Conservation (phyloP, 495 filamentous ascomycete species). For the Cercophora scortea region DNA sequence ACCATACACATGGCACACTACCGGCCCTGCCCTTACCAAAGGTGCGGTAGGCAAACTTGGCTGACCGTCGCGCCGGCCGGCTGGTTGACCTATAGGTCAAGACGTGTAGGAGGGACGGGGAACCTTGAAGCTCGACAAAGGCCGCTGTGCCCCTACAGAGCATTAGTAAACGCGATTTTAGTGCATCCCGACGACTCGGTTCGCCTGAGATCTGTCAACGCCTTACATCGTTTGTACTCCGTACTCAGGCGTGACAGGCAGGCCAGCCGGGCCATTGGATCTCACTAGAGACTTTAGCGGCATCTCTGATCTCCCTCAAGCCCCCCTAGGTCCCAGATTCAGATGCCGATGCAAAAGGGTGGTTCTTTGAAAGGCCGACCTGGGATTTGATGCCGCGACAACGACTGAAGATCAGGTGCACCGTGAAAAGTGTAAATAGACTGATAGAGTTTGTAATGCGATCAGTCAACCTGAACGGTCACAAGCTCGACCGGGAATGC, state of each 20-base stretch:
- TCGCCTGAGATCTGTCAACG: neutral
- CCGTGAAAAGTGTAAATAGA: too few relatives aligned
- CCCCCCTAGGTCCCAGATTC: neutral
- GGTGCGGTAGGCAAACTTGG: neutral
- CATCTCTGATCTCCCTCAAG: neutral
- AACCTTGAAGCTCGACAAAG: neutral
- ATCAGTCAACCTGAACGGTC: too few relatives aligned
- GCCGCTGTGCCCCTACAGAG: neutral
- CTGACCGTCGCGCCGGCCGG: neutral
- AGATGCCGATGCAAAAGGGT: too few relatives aligned
- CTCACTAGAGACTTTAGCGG: neutral
- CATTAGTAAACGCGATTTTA: neutral
- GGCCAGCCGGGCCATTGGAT: neutral
- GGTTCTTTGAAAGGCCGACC: too few relatives aligned
- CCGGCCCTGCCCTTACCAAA: neutral
- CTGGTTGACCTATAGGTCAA: neutral
- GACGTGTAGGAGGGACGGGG: neutral
- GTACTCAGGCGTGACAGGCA: too few relatives aligned
- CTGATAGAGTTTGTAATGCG: too few relatives aligned
- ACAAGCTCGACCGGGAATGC: too few relatives aligned
- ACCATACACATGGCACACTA: neutral
- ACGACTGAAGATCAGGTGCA: too few relatives aligned
- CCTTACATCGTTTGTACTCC: neutral
- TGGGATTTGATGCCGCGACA: too few relatives aligned
- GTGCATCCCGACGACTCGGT: neutral